Base-by-base conservation (phyloP, 2,329 filamentous ascomycete species). In the Colletotrichum orbiculare region DNA sequence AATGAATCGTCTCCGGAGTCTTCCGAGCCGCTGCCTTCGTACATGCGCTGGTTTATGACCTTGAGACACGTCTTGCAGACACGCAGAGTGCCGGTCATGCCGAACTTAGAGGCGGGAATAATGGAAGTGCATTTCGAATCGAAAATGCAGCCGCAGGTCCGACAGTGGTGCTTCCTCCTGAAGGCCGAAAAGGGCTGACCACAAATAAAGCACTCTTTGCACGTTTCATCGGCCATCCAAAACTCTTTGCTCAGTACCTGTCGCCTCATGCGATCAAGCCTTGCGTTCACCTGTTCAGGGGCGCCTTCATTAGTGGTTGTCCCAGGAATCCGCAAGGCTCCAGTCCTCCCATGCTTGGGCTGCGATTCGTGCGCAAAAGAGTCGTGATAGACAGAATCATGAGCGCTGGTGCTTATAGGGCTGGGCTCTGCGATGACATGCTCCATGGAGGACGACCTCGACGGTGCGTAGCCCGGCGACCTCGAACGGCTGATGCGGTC, bases 151-250 rank as follows among this genome's bases (percentile, higher is more conserved):
- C 96, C 96, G 74, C 96, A 99, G 0, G 89, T 92, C 67, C 96
- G 89, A 76, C 96, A 99, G 77, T 99, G 96, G 76, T 99, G 96
- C 74, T 99, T 99, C 69, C 96, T 89, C 64, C 96, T 88, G 74
- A 98, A 98, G 1, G 95, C 96, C 0, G 93, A 94, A 73, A 99
- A 99, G 2, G 92, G 87, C 64, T 93, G 91, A 48, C 93, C 93
- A 72, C 96, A 99, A 48, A 93, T 87, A 75, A 97, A 99, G 73
- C 96, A 99, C 72, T 97, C 95, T 75, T 97, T 98, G 65, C 95
- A 96, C 68, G 96, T 97, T 73, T 98, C 96, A 74, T 99, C 96
- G 65, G 94, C 92, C 96, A 99, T 99, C 96, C 95, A 98, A 71
- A 97, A 98, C 71, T 98, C 94, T 73, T 94, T 96, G 75, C 92